Conservation (phyloP, 2,329 filamentous ascomycete species). For the Ceratocystis eucalypticola region DNA sequence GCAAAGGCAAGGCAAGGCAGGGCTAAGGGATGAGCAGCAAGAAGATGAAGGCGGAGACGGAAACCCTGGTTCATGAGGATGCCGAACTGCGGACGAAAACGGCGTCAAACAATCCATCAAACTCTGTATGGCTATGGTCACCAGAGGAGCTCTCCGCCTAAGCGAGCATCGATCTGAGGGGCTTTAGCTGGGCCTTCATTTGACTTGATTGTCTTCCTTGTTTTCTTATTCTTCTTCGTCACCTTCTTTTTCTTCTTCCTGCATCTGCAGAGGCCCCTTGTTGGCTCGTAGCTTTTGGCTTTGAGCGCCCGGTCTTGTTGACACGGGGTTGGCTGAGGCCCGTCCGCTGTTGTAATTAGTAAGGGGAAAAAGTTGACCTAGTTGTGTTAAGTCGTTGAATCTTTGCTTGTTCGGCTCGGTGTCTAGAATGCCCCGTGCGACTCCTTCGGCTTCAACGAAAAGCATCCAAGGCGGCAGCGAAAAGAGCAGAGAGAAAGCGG, state of each 20-base stretch:
- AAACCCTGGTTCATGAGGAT: no score
- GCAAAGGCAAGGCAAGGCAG: no score
- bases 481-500: background rate
- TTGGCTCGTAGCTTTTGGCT: background rate
- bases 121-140: no score
- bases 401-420: background rate
- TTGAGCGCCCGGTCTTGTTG: background rate
- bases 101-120: no score
- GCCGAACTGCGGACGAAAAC: no score
- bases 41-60: no score
- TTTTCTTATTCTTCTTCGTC: background rate
- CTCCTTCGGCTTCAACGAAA: conserved; percentile 7
- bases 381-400: background rate
- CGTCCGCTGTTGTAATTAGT: background rate
- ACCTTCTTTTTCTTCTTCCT: background rate
- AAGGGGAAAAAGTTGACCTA: background rate
- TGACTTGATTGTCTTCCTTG: background rate
- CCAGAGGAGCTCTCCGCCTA: no score
- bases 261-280: background rate
- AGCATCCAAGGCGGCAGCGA: background rate
- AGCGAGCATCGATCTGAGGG: no score
- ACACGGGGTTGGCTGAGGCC: background rate
- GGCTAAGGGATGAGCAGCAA: no score
- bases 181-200: no score
- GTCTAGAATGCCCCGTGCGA: background rate